A percentile compares a stretch with the other conserved stretches of the same genome.
phyloP scores from a whole-genome alignment of 768 basidiomycete genomes.

The Leccinum uliginosum region DNA sequence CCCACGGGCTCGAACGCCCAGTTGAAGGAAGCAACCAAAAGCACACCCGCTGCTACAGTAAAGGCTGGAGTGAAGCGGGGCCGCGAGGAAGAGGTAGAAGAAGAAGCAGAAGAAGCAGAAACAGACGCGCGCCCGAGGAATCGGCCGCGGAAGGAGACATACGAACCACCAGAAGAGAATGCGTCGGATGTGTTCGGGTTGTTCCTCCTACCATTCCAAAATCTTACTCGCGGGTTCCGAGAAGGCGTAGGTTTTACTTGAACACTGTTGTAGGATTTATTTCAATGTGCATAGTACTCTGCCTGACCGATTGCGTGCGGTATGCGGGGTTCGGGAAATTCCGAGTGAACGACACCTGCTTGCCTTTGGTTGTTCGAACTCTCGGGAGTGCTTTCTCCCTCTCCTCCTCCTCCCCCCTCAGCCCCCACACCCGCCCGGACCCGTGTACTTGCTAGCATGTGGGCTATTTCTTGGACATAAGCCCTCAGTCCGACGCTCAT shows the following conservation, averaged over 20 bases:
- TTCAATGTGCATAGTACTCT: background rate
- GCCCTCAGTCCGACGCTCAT: constrained; percentile 11
- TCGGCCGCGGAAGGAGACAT: constrained; percentile 49
- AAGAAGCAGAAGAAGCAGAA: constrained; percentile 25
- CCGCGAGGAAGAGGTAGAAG: constrained; percentile 42
- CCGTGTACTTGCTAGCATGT: constrained; percentile 10
- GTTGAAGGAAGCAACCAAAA: constrained; percentile 37
- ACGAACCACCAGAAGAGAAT: constrained; percentile 41
- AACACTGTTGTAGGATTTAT: constrained; percentile 9
- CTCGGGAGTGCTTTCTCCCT: background rate
- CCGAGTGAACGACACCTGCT: constrained; percentile 19
- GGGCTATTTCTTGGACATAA: constrained; percentile 13
- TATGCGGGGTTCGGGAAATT: constrained; percentile 24
- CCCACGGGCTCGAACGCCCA: constrained; percentile 20
- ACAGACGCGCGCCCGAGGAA: constrained; percentile 43
- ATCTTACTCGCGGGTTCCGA: constrained; percentile 64
- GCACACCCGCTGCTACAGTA: constrained; percentile 3
- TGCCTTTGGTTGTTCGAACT: constrained; percentile 3
- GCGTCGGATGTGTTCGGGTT: constrained; percentile 49
- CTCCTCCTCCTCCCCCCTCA: constrained; percentile 3
- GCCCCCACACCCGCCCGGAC: background rate
- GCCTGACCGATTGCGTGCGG: constrained; percentile 19
- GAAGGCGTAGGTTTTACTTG: constrained; percentile 44
- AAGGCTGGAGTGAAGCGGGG: constrained; percentile 42
- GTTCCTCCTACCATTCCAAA: constrained; percentile 59